phyloP scores from a whole-genome alignment of 2,329 filamentous ascomycete genomes.

The Fusarium albosuccineum region DNA sequence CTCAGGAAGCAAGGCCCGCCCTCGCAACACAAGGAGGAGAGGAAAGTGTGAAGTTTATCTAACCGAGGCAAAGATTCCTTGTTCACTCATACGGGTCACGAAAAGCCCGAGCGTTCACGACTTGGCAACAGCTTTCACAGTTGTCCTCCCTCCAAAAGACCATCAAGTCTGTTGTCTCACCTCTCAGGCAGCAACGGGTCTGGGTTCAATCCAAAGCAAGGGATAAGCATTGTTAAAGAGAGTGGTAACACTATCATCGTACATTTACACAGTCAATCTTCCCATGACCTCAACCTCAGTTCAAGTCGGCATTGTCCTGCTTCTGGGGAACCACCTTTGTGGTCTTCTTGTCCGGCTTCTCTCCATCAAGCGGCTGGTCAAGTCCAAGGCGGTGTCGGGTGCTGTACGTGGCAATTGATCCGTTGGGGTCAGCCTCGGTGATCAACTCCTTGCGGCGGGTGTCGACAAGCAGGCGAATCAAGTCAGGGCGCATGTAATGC shows the following conservation, averaged over 20 bases:
- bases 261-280: background rate
- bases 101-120: no score
- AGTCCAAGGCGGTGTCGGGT: slow-evolving; percentile 35
- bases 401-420: slow-evolving; percentile 23
- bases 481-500: slow-evolving; percentile 56
- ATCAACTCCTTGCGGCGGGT: slow-evolving; percentile 43
- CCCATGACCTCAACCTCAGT: background rate
- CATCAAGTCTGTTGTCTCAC: no score
- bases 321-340: background rate
- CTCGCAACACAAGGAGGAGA: no score
- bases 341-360: slow-evolving; percentile 23
- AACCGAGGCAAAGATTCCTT: no score
- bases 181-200: no score
- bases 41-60: no score
- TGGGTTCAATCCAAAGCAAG: background rate
- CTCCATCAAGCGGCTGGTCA: slow-evolving; percentile 36
- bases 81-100: no score
- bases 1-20: no score
- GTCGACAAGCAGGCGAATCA: slow-evolving; percentile 53
- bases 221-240: background rate
- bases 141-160: no score
- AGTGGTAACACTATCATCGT: background rate
- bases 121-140: no score
- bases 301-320: background rate
- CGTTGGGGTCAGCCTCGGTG: slow-evolving; percentile 30